Evolutionary conservation across 352 stramenopile genomes (phyloP).

Genomic region (Phytopythium kandeliae): DNA sequence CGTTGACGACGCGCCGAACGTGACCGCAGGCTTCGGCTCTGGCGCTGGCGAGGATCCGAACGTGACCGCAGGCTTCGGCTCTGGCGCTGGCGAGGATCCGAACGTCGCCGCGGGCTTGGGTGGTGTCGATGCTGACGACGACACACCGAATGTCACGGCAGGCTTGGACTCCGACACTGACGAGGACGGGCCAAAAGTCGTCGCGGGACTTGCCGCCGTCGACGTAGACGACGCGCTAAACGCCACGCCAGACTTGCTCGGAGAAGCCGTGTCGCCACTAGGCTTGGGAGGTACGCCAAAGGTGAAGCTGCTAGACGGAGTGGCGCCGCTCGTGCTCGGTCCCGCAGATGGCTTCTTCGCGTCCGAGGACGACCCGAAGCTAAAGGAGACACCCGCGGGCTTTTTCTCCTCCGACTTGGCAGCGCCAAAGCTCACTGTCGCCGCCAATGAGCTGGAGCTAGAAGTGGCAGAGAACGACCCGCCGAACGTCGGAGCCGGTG

Average conservation of each 20-base stretch:
- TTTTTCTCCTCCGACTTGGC: slow-evolving; percentile 22
- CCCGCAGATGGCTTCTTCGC: neutral
- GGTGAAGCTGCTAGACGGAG: slow-evolving; percentile 4
- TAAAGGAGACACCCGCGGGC: slow-evolving; percentile 8
- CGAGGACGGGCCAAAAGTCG: slow-evolving; percentile 36
- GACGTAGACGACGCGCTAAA: slow-evolving; percentile 21
- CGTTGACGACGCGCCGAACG: slow-evolving; percentile 20
- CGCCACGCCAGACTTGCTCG: neutral
- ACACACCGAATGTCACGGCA: too few relatives aligned
- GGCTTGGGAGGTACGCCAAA: slow-evolving; percentile 14
- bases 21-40: slow-evolving; percentile 2
- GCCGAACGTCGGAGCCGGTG: slow-evolving; percentile 8
- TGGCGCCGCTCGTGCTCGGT: neutral
- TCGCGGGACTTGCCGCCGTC: slow-evolving; percentile 17
- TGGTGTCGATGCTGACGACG: too few relatives aligned
- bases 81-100: too few relatives aligned
- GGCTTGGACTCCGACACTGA: too few relatives aligned
- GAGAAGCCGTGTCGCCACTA: neutral
- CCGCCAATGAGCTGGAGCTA: too few relatives aligned
- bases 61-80: too few relatives aligned
- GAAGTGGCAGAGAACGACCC: neutral
- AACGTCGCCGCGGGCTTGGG: too few relatives aligned
- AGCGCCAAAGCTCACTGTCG: slow-evolving; percentile 10
- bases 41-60: too few relatives aligned
- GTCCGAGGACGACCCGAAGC: slow-evolving; percentile 6